Evolutionary conservation across 2,329 filamentous ascomycete genomes (phyloP).

Genomic region (Plenodomus biglobosus): DNA sequence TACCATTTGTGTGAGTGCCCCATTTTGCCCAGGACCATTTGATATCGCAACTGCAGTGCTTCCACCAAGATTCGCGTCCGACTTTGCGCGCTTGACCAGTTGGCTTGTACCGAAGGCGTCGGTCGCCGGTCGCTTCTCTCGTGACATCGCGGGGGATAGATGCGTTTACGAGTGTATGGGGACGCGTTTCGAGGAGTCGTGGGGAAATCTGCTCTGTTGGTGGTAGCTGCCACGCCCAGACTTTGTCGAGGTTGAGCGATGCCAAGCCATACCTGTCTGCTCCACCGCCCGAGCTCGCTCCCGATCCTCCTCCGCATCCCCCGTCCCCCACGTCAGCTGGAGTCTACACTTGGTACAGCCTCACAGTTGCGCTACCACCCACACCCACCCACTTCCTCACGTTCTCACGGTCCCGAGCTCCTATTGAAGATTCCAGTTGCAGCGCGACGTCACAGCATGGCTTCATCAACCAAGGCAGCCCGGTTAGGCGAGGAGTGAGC

Average conservation of each 20-base stretch:
- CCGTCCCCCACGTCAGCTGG: conserved; percentile 10
- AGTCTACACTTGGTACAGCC: conserved; percentile 9
- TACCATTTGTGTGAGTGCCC: conserved; percentile 68
- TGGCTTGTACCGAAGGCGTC: conserved; percentile 78
- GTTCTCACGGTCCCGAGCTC: neutral
- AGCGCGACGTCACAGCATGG: conserved; percentile 39
- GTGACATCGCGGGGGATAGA: conserved; percentile 64
- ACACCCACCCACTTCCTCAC: neutral
- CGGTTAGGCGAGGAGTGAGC: conserved; percentile 75
- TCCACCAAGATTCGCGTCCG: conserved; percentile 57
- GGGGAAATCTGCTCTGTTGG: conserved; percentile 2
- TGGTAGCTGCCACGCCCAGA: neutral
- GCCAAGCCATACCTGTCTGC: conserved; percentile 12
- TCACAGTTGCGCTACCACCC: conserved; percentile 7
- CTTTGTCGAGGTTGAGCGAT: conserved; percentile 3
- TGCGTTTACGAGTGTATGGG: conserved; percentile 1
- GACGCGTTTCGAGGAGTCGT: conserved; percentile 4
- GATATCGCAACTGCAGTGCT: conserved; percentile 59
- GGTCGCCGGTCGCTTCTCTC: conserved; percentile 89
- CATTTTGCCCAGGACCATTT: conserved; percentile 60
- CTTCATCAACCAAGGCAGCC: conserved; percentile 64
- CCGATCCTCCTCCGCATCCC: conserved; percentile 14
- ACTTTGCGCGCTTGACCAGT: conserved; percentile 87
- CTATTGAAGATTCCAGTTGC: neutral
- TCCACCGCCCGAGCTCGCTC: conserved; percentile 12